Base-by-base conservation (phyloP, 257 asterid genomes). In the Solanum medicagineum region DNA sequence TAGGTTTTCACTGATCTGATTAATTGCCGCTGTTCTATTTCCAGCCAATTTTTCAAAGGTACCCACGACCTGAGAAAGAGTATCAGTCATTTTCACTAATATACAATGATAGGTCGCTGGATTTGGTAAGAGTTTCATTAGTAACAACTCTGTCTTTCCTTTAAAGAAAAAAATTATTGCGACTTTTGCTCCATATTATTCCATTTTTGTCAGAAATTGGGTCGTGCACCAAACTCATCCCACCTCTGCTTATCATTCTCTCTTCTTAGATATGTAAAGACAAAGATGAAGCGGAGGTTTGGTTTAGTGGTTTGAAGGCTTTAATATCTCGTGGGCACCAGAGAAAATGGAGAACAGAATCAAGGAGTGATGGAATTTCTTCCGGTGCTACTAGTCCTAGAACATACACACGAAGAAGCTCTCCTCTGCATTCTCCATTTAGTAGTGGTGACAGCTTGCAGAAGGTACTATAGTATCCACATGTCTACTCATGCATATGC, bases 291-390 rank as follows among this genome's bases (percentile, higher is more conserved):
- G 98, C 99, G 68, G 99, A 95, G 90, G 99, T 94, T 45, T 95
- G 99, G 99, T 94, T 95, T 90, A 94, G 97, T 85, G 99, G 99
- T 85, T 92, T 95, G 81, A 94, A 95, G 92, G 99, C 99, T 79
- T 86, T 95, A 92, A 88, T 94, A 86, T 92, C 97, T 74, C 96
- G 94, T 19, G 89, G 95, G 86, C 97, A 92, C 87, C 98, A 94
- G 89, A 92, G 93, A 63, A 95, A 92, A 87, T 92, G 98, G 97
- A 93, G 97, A 89, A 90, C 92, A 51, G 98, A 95, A 88, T 89
- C 98, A 65, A 93, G 97, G 87, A 94, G 97, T 86, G 99, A 95
- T 87, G 98, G 97, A 84, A 89, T 94, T 87, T 89, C 98, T 84
- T 95, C 98, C 87, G 98, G 95, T 87, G 96, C 98, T 59, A 95